phyloP scores from a whole-genome alignment of 1,139 yeast species.

The Yamadazyma diospyri region DNA sequence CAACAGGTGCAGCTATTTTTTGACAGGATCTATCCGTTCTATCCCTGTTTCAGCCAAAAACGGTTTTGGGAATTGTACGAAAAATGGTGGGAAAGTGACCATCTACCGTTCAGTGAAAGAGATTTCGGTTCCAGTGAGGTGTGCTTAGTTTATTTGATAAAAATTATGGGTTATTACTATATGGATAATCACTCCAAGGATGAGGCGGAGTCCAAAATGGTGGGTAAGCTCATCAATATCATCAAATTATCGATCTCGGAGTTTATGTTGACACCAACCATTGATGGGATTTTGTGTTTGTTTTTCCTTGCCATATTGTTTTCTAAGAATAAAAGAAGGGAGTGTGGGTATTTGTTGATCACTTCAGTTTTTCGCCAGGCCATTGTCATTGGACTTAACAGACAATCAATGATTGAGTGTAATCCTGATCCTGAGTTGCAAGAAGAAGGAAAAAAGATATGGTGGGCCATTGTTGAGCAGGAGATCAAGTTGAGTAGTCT shows the following conservation, averaged over 20 bases:
- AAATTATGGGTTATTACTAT: conserved; percentile 28
- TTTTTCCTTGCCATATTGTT: conserved; percentile 37
- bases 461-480: conserved; percentile 17
- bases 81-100: conserved; percentile 9
- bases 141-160: conserved; percentile 40
- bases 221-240: conserved; percentile 13
- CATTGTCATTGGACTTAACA: conserved; percentile 41
- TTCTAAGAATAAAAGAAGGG: conserved; percentile 40
- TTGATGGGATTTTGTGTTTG: conserved; percentile 39
- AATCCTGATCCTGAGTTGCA: conserved; percentile 7
- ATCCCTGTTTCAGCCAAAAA: conserved; percentile 31
- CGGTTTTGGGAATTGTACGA: conserved; percentile 20
- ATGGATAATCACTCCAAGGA: conserved; percentile 14
- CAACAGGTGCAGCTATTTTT: conserved; percentile 32
- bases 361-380: conserved; percentile 44
- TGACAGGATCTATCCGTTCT: conserved; percentile 36
- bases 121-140: conserved; percentile 18
- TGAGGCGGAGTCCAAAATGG: conserved; percentile 14
- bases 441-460: conserved; percentile 12
- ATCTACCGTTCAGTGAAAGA: not conserved
- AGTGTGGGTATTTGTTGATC: conserved; percentile 39
- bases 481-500: conserved; percentile 12
- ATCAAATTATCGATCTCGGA: conserved; percentile 39
- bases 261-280: conserved; percentile 36
- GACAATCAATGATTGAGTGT: conserved; percentile 25